phyloP scores from a whole-genome alignment of 495 filamentous ascomycete species.

The Thozetella sp. region DNA sequence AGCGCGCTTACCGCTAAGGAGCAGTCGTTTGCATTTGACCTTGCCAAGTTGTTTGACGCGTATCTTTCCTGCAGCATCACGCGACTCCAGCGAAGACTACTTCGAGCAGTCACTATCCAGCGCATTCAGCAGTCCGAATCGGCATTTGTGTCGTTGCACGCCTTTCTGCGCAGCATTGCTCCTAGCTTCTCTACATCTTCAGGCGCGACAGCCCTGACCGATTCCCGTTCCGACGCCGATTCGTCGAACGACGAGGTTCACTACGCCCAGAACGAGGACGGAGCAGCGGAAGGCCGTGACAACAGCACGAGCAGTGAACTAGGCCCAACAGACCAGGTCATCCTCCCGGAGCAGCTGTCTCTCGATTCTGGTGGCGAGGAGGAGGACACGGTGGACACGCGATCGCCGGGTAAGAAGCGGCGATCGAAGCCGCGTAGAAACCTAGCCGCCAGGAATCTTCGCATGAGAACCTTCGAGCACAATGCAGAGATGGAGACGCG shows the following conservation, averaged over 20 bases:
- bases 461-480: constrained; percentile 45
- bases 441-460: constrained; percentile 43
- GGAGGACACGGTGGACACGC: constrained; percentile 10
- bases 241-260: not conserved
- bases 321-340: too few species aligned
- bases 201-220: not conserved
- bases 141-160: constrained; percentile 13
- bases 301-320: too few species aligned
- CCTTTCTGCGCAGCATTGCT: constrained; percentile 12
- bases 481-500: constrained; percentile 50
- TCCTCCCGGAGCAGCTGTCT: constrained; percentile 8
- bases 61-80: constrained; percentile 11
- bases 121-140: not conserved
- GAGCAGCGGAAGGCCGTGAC: not conserved
- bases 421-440: constrained; percentile 49
- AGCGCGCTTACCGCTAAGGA: not conserved
- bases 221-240: not conserved
- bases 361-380: constrained; percentile 7
- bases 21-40: constrained; percentile 4
- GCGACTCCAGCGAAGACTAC: not conserved
- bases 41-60: constrained; percentile 21
- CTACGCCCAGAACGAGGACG: not conserved
- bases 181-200: constrained; percentile 4
- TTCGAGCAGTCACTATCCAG: constrained; percentile 3
- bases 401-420: constrained; percentile 35